Evolutionary conservation across 2,329 filamentous ascomycete genomes (phyloP).

Genomic region (Nothopassalora personata): DNA sequence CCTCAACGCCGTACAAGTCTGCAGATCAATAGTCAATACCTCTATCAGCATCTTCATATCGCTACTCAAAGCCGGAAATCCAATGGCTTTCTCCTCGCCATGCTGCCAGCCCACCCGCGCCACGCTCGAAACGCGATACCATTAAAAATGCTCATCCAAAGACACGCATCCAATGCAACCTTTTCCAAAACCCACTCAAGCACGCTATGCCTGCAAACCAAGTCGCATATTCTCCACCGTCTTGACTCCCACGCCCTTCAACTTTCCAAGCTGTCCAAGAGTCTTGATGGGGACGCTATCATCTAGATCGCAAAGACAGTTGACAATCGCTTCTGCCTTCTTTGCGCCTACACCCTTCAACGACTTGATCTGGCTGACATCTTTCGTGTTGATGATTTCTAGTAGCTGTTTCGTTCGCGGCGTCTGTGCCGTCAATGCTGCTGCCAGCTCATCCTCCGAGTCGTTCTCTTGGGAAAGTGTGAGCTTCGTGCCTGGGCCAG

Average conservation of each 20-base stretch:
- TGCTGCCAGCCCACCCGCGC: not conserved
- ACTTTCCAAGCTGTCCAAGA: slow-evolving; percentile 40
- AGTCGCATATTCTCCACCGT: slow-evolving; percentile 49
- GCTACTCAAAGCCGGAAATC: not conserved
- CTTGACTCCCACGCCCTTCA: slow-evolving; percentile 47
- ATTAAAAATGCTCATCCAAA: not conserved
- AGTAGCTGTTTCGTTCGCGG: slow-evolving; percentile 60
- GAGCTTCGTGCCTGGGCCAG: slow-evolving; percentile 7
- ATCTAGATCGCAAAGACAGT: slow-evolving; percentile 45
- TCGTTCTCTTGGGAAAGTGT: slow-evolving; percentile 15
- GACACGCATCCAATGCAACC: not conserved
- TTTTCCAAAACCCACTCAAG: not conserved
- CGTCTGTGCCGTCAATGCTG: slow-evolving; percentile 34
- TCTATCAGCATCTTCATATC: not conserved
- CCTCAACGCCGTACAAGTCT: no score
- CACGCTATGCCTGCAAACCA: slow-evolving; percentile 24
- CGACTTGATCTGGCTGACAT: slow-evolving; percentile 59
- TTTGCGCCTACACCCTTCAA: slow-evolving; percentile 68
- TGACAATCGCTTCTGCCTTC: slow-evolving; percentile 56
- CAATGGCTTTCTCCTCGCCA: not conserved
- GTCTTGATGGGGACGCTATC: slow-evolving; percentile 30
- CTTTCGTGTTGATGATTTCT: slow-evolving; percentile 67
- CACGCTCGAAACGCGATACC: not conserved
- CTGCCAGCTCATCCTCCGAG: slow-evolving; percentile 31
- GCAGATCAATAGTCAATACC: not conserved